phyloP scores from a whole-genome alignment of 768 basidiomycete species.

The Suillus subalutaceus region DNA sequence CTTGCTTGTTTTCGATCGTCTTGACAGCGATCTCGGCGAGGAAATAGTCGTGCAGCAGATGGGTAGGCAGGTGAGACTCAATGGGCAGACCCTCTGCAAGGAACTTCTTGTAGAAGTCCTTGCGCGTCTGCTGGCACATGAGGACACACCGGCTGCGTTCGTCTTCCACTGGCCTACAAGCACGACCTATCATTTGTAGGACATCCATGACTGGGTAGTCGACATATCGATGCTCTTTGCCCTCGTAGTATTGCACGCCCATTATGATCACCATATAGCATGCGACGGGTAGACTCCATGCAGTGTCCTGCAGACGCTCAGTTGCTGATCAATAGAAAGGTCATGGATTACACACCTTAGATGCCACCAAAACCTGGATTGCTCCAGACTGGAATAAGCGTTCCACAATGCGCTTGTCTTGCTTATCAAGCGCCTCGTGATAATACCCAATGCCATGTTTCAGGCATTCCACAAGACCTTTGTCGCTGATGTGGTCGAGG shows the following conservation, averaged over 20 bases:
- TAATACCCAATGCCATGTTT: constrained; percentile 94
- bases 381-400: constrained; percentile 92
- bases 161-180: constrained; percentile 89
- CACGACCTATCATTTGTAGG: constrained; percentile 99
- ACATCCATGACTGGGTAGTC: constrained; percentile 99
- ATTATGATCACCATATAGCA: constrained; percentile 99
- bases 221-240: constrained; percentile 96
- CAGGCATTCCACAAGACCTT: constrained; percentile 74
- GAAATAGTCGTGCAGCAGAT: constrained; percentile 95
- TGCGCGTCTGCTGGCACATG: constrained; percentile 97
- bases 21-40: constrained; percentile 97
- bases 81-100: constrained; percentile 96
- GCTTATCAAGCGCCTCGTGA: constrained; percentile 89
- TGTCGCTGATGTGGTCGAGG: constrained; percentile 81
- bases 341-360: constrained; percentile 60
- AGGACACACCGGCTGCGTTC: constrained; percentile 90
- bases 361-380: constrained; percentile 92
- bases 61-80: constrained; percentile 90
- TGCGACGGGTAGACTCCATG: constrained; percentile 93
- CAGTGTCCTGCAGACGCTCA: constrained; percentile 69
- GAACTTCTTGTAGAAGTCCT: constrained; percentile 99
- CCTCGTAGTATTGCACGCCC: constrained; percentile 98
- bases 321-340: not conserved
- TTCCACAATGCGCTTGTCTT: constrained; percentile 94
- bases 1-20: constrained; percentile 99